phyloP scores from a whole-genome alignment of 2,329 filamentous ascomycete genomes.

The Fusarium multiceps region DNA sequence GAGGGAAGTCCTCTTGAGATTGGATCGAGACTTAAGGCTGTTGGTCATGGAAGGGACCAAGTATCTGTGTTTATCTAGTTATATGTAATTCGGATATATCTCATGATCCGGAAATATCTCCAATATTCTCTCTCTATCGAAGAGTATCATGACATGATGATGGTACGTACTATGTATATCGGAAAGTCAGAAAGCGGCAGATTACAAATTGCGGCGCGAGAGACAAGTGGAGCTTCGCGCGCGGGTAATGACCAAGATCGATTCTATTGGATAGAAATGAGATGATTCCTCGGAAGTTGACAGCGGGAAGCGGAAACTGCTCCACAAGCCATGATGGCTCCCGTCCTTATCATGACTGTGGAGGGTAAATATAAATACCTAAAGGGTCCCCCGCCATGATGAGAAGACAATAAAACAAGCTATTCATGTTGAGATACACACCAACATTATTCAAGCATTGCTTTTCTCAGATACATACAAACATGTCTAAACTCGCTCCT shows the following conservation, averaged over 20 bases:
- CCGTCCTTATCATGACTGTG: constrained; percentile 3
- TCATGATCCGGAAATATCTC: background rate
- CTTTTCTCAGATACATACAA: constrained; percentile 18
- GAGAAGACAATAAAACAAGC: background rate
- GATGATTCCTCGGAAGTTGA: constrained; percentile 20
- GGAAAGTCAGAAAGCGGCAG: constrained; percentile 17
- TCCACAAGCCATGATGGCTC: constrained; percentile 40
- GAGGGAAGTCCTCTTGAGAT: constrained; percentile 73
- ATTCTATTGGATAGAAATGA: constrained; percentile 4
- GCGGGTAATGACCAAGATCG: constrained; percentile 46
- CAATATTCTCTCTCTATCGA: background rate
- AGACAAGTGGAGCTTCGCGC: constrained; percentile 41
- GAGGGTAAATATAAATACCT: constrained; percentile 33
- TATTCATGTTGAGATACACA: constrained; percentile 30
- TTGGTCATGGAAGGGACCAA: constrained; percentile 38
- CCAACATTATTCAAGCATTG: background rate
- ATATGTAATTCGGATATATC: background rate
- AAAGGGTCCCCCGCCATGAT: constrained; percentile 16
- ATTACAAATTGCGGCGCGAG: constrained; percentile 32
- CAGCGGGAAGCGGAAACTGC: constrained; percentile 22
- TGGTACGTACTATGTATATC: too few relatives aligned
- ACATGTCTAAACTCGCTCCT: constrained; percentile 56
- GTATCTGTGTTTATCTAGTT: constrained; percentile 19
- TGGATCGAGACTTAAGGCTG: constrained; percentile 48
- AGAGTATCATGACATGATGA: background rate